Evolutionary conservation across 1,284 basidiomycete species (phyloP).

Genomic region (Boletus sp.): DNA sequence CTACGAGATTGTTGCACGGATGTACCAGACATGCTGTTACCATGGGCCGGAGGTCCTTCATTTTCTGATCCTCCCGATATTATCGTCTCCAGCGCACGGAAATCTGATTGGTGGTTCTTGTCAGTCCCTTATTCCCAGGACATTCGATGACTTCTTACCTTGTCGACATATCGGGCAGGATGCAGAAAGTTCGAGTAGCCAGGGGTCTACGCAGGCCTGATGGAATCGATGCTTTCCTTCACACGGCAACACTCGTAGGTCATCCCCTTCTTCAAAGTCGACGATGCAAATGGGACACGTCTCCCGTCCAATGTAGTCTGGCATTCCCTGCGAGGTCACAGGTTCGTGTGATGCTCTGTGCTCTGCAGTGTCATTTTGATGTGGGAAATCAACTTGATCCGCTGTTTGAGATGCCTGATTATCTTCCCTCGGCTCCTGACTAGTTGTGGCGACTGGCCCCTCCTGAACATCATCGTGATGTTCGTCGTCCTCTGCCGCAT

Average conservation of each 20-base stretch:
- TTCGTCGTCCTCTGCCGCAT: constrained; percentile 2
- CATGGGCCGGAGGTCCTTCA: constrained; percentile 29
- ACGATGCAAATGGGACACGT: constrained; percentile 94
- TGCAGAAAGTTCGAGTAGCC: constrained; percentile 87
- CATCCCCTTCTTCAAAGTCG: constrained; percentile 92
- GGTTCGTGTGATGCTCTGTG: constrained; percentile 6
- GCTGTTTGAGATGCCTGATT: constrained; percentile 4
- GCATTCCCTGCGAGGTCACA: constrained; percentile 37
- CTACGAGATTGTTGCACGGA: constrained; percentile 48
- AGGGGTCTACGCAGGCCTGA: constrained; percentile 79
- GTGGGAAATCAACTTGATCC: constrained; percentile 10
- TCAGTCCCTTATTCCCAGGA: constrained; percentile 3
- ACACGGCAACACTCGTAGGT: constrained; percentile 86
- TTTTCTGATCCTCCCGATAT: constrained; percentile 42
- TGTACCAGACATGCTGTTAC: constrained; percentile 27
- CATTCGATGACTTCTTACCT: constrained; percentile 50
- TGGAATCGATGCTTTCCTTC: constrained; percentile 90
- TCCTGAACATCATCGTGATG: background rate
- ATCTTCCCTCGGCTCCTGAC: constrained; percentile 8
- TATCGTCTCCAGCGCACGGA: constrained; percentile 53
- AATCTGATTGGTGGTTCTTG: constrained; percentile 41
- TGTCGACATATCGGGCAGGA: constrained; percentile 92
- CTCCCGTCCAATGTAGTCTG: constrained; percentile 73
- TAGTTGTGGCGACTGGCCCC: background rate
- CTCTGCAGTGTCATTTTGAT: constrained; percentile 9